A percentile compares a stretch with the other conserved stretches of the same genome.
Evolutionary conservation across 441 rosid species (phyloP).

Genomic region (Populus hybrid): DNA sequence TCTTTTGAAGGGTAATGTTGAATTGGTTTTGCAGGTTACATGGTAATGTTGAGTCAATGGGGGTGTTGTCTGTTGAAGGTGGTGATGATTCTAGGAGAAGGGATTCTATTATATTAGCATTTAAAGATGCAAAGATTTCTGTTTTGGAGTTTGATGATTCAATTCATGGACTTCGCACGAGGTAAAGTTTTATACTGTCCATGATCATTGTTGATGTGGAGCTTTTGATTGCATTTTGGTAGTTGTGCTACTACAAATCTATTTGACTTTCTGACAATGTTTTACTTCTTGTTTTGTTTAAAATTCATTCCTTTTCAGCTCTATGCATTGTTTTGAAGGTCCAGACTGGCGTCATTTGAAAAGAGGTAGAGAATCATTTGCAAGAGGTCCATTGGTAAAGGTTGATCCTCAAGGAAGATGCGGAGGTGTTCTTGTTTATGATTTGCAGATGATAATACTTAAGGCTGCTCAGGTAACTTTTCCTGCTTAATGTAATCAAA

Average conservation of each 20-base stretch:
- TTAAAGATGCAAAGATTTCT: slow-evolving; percentile 81
- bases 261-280: background rate
- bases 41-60: slow-evolving; percentile 90
- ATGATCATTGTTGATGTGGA: background rate
- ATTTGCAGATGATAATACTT: slow-evolving; percentile 93
- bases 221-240: background rate
- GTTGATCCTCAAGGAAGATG: slow-evolving; percentile 99
- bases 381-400: slow-evolving; percentile 78
- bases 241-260: background rate
- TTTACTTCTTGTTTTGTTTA: slow-evolving; percentile 12
- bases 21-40: slow-evolving; percentile 55
- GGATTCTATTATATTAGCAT: slow-evolving; percentile 77
- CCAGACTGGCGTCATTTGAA: slow-evolving; percentile 93
- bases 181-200: slow-evolving; percentile 33
- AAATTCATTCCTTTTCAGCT: slow-evolving; percentile 47
- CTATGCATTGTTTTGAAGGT: slow-evolving; percentile 99
- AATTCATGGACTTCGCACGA: slow-evolving; percentile 70
- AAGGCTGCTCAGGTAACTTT: slow-evolving; percentile 88
- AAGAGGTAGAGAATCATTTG: slow-evolving; percentile 93
- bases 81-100: slow-evolving; percentile 68
- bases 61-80: slow-evolving; percentile 65
- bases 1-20: background rate
- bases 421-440: slow-evolving; percentile 88
- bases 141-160: slow-evolving; percentile 97
- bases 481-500: slow-evolving; percentile 9